A percentile compares a stretch with the other conserved stretches of the same genome.
phyloP scores from a whole-genome alignment of 139 green algal genomes.

The Mychonastes homosphaera region DNA sequence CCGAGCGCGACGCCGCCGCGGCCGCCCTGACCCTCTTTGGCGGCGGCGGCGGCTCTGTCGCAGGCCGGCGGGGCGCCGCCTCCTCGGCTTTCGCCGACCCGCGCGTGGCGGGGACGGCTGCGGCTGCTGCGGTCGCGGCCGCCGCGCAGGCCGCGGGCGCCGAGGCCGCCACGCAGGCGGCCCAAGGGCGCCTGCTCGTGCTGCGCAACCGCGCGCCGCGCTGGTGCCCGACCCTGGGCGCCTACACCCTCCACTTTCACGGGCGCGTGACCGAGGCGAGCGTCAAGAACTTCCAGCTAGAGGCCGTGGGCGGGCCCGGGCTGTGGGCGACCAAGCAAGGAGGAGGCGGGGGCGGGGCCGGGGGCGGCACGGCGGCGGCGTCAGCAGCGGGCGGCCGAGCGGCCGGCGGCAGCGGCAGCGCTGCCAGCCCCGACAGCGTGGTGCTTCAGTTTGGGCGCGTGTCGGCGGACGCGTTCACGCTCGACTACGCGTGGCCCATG shows the following conservation, averaged over 20 bases:
- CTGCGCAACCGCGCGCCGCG: constrained; percentile 88
- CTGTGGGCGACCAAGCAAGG: neutral
- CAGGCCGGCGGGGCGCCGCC: too few relatives aligned
- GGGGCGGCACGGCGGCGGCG: too few relatives aligned
- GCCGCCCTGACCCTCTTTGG: too few relatives aligned
- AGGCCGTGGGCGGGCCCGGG: constrained; percentile 43
- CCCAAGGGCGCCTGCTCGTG: constrained; percentile 39
- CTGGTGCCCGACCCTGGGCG: constrained; percentile 89
- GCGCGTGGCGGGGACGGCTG: too few relatives aligned
- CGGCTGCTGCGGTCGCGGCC: too few relatives aligned
- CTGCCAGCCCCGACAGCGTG: constrained; percentile 26
- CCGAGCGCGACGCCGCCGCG: too few relatives aligned
- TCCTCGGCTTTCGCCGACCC: too few relatives aligned
- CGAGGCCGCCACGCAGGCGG: too few relatives aligned
- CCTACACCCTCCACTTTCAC: constrained; percentile 98
- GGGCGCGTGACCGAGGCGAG: constrained; percentile 91
- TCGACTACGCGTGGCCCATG: constrained; percentile 87
- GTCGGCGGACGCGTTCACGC: constrained; percentile 78
- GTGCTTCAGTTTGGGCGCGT: constrained; percentile 71
- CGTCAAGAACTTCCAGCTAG: constrained; percentile 99
- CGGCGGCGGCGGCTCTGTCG: neutral
- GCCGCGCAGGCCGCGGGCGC: too few relatives aligned
- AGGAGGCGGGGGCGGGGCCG: too few relatives aligned
- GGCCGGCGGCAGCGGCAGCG: too few relatives aligned
- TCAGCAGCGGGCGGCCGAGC: too few relatives aligned